Percentiles rank a stretch among this genome's conserved stretches.
phyloP scores from a whole-genome alignment of 2,329 filamentous ascomycete species.

The Lecanicillium sp. region DNA sequence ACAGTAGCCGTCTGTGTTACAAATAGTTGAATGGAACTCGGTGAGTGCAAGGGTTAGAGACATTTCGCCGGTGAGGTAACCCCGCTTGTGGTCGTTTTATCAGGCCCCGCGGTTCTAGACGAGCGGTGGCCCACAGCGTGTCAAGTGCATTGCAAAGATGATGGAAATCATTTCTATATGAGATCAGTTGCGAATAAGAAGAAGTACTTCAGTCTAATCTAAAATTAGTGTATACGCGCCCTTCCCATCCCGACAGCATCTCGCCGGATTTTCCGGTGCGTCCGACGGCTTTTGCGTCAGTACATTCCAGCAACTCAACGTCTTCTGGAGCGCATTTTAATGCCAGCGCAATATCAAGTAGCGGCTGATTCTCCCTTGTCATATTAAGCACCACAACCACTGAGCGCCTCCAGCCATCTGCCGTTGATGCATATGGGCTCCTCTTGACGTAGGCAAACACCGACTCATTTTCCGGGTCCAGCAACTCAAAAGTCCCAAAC shows the following conservation, averaged over 20 bases:
- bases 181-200: too few species aligned
- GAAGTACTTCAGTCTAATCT: not conserved
- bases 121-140: too few species aligned
- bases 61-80: too few species aligned
- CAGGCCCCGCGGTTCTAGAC: too few species aligned
- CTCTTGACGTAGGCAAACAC: constrained; percentile 49
- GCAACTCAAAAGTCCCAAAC: constrained; percentile 49
- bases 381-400: constrained; percentile 39
- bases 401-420: constrained; percentile 14
- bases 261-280: not conserved
- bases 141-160: too few species aligned
- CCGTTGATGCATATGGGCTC: constrained; percentile 13
- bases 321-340: not conserved
- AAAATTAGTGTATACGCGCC: constrained; percentile 1
- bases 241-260: constrained; percentile 1
- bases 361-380: constrained; percentile 20
- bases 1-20: too few species aligned
- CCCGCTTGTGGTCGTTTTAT: too few species aligned
- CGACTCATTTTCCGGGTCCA: constrained; percentile 39
- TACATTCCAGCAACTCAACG: not conserved
- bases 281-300: too few species aligned
- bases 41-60: too few species aligned
- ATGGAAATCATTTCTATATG: too few species aligned
- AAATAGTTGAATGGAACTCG: too few species aligned
- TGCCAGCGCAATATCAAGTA: not conserved